Evolutionary conservation across 495 filamentous ascomycete genomes (phyloP), one percentile per base, ranked within the genome.

Genomic region (Tricharina praecox): DNA sequence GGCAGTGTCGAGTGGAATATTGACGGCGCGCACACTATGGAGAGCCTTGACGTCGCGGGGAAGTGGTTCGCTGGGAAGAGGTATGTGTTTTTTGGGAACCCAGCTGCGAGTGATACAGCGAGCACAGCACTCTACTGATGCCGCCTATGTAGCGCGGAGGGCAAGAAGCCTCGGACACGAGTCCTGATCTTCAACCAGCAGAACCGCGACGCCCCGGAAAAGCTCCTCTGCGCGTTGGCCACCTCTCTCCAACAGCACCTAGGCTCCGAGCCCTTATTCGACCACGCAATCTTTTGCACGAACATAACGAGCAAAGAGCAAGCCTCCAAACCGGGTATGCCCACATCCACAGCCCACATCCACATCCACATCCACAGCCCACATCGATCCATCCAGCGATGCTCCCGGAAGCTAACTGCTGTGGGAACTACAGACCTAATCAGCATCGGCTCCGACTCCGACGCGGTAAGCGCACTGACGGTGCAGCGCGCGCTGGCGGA

Each of bases 171-270:
- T 4, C 8, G 24, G 20, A 48, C 21, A 13, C 32, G 45, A 3
- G 23, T 48, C 7, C 26, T 97, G 45, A 76, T 97, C 42, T 97
- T 96, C 72, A 97, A 97, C 64, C 90, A 97, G 56, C 88, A 95
- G 59, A 85, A 79, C 9, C 78, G 87, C 15, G 72, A 80, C 44
- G 83, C 30, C n/a, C 45, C 45, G 3, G 45, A 48, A 38, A 48
- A 38, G 30, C 30, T 86, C n/a, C 3, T 39, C 2, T 15, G 26
- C n/a, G 45, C 45, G 1, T 34, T 48, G 5, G 30, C 32, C 7
- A 20, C 13, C 19, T 38, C 33, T 28, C 23, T 48, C 5, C 37
- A 48, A 20, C 21, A 43, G 20, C 9, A 25, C 13, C 3, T 18
- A 16, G 40, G 23, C n/a, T 7, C 21, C 11, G 40, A 43, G 2